Percentiles rank a stretch among this genome's conserved stretches.
These are phyloP conservation scores for Aspergillus candidus DNA, from an alignment of 2,329 filamentous ascomycete species.

Conservation along the genomic window DNA sequence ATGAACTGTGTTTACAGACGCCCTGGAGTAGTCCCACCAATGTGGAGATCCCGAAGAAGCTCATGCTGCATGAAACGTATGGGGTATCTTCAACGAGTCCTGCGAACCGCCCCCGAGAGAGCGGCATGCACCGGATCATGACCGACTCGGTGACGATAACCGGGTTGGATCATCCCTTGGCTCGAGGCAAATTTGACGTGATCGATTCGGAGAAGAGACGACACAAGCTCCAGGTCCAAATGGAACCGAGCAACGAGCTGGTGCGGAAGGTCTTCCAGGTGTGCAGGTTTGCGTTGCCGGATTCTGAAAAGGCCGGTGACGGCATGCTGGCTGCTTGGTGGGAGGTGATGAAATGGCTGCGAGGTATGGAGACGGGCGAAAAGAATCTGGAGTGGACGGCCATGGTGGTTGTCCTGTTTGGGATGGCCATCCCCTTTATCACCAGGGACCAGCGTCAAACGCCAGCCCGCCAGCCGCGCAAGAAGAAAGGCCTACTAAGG, in stretches of 20 bases:
- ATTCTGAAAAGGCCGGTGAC: constrained; percentile 52
- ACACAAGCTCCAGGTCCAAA: constrained; percentile 62
- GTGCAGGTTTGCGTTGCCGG: constrained; percentile 59
- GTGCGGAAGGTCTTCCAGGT: constrained; percentile 56
- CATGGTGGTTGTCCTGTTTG: constrained; percentile 57
- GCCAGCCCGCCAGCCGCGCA: constrained; percentile 32
- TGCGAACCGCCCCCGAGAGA: constrained; percentile 48
- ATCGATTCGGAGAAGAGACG: constrained; percentile 56
- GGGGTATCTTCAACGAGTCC: constrained; percentile 54
- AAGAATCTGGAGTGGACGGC: constrained; percentile 64
- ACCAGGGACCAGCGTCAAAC: constrained; percentile 28
- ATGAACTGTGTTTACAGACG: constrained; percentile 65
- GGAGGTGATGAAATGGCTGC: constrained; percentile 66
- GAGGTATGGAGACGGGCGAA: constrained; percentile 41
- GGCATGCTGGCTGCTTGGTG: constrained; percentile 64
- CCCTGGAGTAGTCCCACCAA: constrained; percentile 68
- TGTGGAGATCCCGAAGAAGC: constrained; percentile 53
- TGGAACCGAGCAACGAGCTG: constrained; percentile 59
- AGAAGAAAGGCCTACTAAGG: constrained; percentile 40
- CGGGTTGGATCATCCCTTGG: constrained; percentile 53
- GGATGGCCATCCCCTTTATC: constrained; percentile 57
- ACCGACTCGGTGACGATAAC: constrained; percentile 40
- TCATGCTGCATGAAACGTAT: constrained; percentile 56
- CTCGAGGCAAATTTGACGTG: constrained; percentile 59
- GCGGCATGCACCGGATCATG: constrained; percentile 41